Percentiles rank a stretch among this genome's conserved stretches.
Conservation (phyloP, 495 filamentous ascomycete species). For the Talaromyces trachyspermus region DNA sequence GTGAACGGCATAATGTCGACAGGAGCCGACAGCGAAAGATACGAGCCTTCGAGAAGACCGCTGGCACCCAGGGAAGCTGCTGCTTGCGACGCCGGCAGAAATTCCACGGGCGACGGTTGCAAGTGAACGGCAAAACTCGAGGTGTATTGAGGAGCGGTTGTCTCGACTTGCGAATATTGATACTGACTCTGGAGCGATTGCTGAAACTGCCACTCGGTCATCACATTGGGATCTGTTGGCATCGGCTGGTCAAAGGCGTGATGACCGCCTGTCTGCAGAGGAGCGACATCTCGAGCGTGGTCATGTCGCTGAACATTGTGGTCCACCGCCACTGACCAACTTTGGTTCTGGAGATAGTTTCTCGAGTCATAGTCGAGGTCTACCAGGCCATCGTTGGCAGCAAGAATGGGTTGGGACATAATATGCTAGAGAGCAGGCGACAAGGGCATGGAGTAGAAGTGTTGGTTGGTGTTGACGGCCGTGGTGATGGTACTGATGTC, state of each 20-base stretch:
- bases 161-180: conserved; percentile 34
- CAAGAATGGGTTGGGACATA: conserved; percentile 1
- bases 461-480: too few species aligned
- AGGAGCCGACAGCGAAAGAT: conserved; percentile 57
- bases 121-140: conserved; percentile 43
- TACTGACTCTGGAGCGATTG: conserved; percentile 43
- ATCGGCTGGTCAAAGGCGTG: conserved; percentile 36
- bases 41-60: conserved; percentile 58
- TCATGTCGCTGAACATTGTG: conserved; percentile 24
- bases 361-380: conserved; percentile 43
- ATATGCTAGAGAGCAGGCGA: conserved; percentile 1
- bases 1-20: conserved; percentile 62
- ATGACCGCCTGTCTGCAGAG: conserved; percentile 43
- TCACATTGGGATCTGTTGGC: conserved; percentile 35
- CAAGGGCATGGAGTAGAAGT: conserved; percentile 1
- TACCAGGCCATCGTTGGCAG: conserved; percentile 35
- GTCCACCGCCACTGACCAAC: conserved; percentile 39
- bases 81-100: conserved; percentile 60
- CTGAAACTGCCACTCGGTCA: conserved; percentile 47
- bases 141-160: conserved; percentile 45
- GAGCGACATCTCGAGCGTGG: conserved; percentile 32
- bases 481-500: too few species aligned
- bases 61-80: conserved; percentile 43
- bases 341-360: conserved; percentile 35
- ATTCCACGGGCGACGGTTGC: conserved; percentile 58